These are phyloP conservation scores for Cladophialophora carrionii DNA, from an alignment of 2,329 filamentous ascomycete genomes.

Conservation along the genomic window DNA sequence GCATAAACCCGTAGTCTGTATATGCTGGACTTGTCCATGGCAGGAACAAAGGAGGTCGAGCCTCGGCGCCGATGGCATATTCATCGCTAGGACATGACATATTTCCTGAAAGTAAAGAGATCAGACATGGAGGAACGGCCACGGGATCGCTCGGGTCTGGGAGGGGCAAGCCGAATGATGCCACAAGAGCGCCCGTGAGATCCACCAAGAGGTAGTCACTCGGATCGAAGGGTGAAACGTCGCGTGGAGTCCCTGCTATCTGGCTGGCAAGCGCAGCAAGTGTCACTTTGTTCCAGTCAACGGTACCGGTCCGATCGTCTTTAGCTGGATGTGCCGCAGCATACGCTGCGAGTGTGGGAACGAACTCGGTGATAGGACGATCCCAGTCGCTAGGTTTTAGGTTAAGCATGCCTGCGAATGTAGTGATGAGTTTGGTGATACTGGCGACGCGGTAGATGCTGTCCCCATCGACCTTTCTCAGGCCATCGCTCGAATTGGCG, in stretches of 20 bases:
- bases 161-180: conserved; percentile 12
- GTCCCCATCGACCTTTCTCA: conserved; percentile 47
- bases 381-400: conserved; percentile 47
- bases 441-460: conserved; percentile 52
- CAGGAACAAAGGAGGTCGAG: conserved; percentile 47
- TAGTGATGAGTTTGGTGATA: conserved; percentile 49
- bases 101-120: conserved; percentile 5
- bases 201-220: not conserved
- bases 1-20: conserved; percentile 53
- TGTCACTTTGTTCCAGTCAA: conserved; percentile 56
- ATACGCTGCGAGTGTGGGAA: conserved; percentile 46
- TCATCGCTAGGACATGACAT: not conserved
- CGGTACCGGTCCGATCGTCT: conserved; percentile 42
- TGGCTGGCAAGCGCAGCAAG: conserved; percentile 53
- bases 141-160: conserved; percentile 10
- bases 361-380: conserved; percentile 52
- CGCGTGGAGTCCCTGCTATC: conserved; percentile 48
- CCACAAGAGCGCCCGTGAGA: not conserved
- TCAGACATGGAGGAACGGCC: conserved; percentile 33
- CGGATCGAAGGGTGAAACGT: conserved; percentile 8
- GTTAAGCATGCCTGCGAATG: conserved; percentile 46
- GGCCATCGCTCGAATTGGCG: conserved; percentile 47
- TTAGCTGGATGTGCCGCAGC: conserved; percentile 12
- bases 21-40: conserved; percentile 55
- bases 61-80: conserved; percentile 41